phyloP scores from a whole-genome alignment of 257 asterid genomes.

The Leonotis leonurus region DNA sequence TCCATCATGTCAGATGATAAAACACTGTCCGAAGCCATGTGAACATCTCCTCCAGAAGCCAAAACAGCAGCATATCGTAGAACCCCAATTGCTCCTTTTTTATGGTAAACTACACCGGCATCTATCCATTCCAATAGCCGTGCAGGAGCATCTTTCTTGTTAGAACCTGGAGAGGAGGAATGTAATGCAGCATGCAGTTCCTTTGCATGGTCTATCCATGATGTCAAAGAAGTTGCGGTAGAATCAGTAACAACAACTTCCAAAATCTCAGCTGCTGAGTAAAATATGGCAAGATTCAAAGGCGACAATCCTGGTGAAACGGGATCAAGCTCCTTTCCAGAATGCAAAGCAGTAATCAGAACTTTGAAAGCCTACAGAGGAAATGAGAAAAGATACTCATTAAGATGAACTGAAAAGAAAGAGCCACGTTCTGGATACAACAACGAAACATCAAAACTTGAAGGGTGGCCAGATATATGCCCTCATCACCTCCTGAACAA shows the following conservation, averaged over 20 bases:
- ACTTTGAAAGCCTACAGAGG: constrained; percentile 67
- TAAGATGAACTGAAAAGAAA: background rate
- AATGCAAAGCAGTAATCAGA: constrained; percentile 64
- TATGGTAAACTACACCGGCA: constrained; percentile 94
- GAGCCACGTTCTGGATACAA: background rate
- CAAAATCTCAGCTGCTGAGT: constrained; percentile 83
- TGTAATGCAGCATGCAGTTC: constrained; percentile 28
- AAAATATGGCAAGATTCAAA: constrained; percentile 68
- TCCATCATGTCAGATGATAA: constrained; percentile 92
- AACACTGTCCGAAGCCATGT: constrained; percentile 81
- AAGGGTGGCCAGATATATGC: constrained; percentile 5
- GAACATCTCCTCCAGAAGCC: constrained; percentile 95
- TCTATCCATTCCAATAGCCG: constrained; percentile 97
- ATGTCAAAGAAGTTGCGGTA: constrained; percentile 68
- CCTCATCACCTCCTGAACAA: constrained; percentile 10
- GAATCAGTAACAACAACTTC: constrained; percentile 87
- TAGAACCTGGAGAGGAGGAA: constrained; percentile 31
- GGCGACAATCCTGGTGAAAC: constrained; percentile 64
- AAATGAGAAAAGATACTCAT: constrained; percentile 7
- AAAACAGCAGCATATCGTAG: constrained; percentile 34
- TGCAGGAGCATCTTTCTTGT: constrained; percentile 86
- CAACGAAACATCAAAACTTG: background rate
- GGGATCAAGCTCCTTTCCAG: constrained; percentile 76
- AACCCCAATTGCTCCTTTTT: constrained; percentile 51
- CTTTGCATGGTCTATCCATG: constrained; percentile 28